phyloP scores from a whole-genome alignment of 2,329 filamentous ascomycete species.

The Diaporthe sp. region DNA sequence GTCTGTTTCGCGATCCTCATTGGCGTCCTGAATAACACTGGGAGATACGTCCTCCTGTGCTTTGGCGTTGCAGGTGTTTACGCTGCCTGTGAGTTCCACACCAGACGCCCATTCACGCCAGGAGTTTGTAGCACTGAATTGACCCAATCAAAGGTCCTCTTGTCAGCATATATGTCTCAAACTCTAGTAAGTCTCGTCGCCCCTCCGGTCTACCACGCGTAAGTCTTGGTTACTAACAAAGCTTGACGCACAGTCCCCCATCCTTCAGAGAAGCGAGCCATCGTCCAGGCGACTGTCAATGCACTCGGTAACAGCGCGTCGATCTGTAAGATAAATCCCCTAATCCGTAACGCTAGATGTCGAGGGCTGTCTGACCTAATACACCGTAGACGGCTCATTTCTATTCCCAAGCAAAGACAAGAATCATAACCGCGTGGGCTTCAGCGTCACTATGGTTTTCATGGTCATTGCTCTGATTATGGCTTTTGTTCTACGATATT shows the following conservation, averaged over 20 bases:
- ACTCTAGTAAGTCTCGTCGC: slow-evolving; percentile 16
- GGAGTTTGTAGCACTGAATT: neutral
- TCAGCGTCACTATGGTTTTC: slow-evolving; percentile 31
- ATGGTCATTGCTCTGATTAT: slow-evolving; percentile 28
- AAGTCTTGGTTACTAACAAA: neutral
- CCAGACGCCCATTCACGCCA: too few relatives aligned
- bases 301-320: slow-evolving; percentile 36
- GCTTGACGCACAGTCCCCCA: slow-evolving; percentile 14
- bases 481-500: slow-evolving; percentile 20
- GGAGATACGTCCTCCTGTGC: slow-evolving; percentile 31
- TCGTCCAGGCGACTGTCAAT: slow-evolving; percentile 34
- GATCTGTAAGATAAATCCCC: neutral
- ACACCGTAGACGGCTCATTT: slow-evolving; percentile 22
- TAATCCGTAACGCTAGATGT: neutral
- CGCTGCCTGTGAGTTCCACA: slow-evolving; percentile 26
- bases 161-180: slow-evolving; percentile 36
- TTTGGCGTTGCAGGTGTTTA: slow-evolving; percentile 36
- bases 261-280: slow-evolving; percentile 32
- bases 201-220: neutral
- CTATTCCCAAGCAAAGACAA: slow-evolving; percentile 32
- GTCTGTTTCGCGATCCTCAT: slow-evolving; percentile 31
- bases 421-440: slow-evolving; percentile 31
- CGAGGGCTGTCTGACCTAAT: neutral
- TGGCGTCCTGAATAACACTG: slow-evolving; percentile 31
- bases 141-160: slow-evolving; percentile 26